Percentiles rank a stretch among this genome's conserved stretches.
phyloP scores from a whole-genome alignment of 768 basidiomycete genomes.

The Leccinellum rugosiceps region DNA sequence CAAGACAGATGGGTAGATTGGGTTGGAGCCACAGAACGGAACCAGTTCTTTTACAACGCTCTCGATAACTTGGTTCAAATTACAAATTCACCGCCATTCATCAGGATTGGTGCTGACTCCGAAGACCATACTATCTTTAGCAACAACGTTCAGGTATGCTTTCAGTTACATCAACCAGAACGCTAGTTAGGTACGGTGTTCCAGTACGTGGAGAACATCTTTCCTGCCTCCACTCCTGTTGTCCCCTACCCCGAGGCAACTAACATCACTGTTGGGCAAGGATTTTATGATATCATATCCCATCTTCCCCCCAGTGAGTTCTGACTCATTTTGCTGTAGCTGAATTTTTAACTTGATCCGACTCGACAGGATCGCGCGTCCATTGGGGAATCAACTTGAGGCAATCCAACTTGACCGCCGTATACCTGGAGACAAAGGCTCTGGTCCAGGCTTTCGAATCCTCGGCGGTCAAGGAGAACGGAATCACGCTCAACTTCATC shows the following conservation, averaged over 20 bases:
- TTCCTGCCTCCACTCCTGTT: slow-evolving; percentile 45
- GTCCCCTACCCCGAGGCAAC: slow-evolving; percentile 68
- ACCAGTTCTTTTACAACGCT: slow-evolving; percentile 59
- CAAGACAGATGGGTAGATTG: slow-evolving; percentile 72
- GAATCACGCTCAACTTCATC: slow-evolving; percentile 52
- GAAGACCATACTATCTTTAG: slow-evolving; percentile 59
- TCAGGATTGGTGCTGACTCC: slow-evolving; percentile 58
- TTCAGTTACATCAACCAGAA: background rate
- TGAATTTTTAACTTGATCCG: background rate
- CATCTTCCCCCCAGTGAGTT: slow-evolving; percentile 48
- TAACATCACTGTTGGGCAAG: slow-evolving; percentile 54
- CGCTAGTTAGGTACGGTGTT: background rate
- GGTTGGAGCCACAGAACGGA: slow-evolving; percentile 48
- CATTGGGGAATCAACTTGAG: slow-evolving; percentile 71
- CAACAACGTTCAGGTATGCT: slow-evolving; percentile 41
- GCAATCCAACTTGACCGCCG: slow-evolving; percentile 46
- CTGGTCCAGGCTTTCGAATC: slow-evolving; percentile 49
- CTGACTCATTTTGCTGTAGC: background rate
- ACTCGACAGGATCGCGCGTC: slow-evolving; percentile 51
- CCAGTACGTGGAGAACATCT: slow-evolving; percentile 46
- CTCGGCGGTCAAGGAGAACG: slow-evolving; percentile 34
- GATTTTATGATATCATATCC: slow-evolving; percentile 51
- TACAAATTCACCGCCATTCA: slow-evolving; percentile 50
- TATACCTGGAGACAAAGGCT: slow-evolving; percentile 44
- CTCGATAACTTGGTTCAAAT: slow-evolving; percentile 53